A percentile compares a stretch with the other conserved stretches of the same genome.
Evolutionary conservation across 1,284 basidiomycete species (phyloP).

Genomic region (Inonotus obliquus): DNA sequence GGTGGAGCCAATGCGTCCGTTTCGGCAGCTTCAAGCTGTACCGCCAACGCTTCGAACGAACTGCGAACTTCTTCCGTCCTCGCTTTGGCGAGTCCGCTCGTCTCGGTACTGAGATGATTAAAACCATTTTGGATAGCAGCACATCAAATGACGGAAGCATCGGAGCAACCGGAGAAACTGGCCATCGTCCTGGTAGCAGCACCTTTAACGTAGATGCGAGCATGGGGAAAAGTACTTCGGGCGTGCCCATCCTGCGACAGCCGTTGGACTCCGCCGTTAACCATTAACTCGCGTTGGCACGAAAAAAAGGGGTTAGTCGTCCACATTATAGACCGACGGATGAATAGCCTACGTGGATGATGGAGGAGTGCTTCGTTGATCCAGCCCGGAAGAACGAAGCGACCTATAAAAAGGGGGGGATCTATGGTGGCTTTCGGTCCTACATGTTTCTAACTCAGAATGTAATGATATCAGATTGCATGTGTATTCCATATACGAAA

Average conservation of each 20-base stretch:
- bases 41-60: slow-evolving; percentile 76
- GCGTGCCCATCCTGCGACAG: not conserved
- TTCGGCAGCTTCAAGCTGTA: slow-evolving; percentile 94
- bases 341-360: not conserved
- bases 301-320: not conserved
- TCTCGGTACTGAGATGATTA: slow-evolving; percentile 88
- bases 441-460: not conserved
- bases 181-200: not conserved
- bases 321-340: not conserved
- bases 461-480: not conserved
- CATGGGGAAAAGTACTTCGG: not conserved
- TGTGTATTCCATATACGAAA: not conserved
- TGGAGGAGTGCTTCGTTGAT: not conserved
- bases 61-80: slow-evolving; percentile 80
- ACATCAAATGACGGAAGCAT: not conserved
- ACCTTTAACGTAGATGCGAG: not conserved
- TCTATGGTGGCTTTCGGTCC: not conserved
- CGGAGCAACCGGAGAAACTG: not conserved
- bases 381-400: not conserved
- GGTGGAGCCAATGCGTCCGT: slow-evolving; percentile 93
- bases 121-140: slow-evolving; percentile 67
- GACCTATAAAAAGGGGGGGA: not conserved
- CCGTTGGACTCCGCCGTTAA: not conserved
- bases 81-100: slow-evolving; percentile 84
- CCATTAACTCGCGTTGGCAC: not conserved